Percentiles rank a stretch among this genome's conserved stretches.
phyloP scores from a whole-genome alignment of 176 grass and related monocot genomes.

The Carex myosuroides region DNA sequence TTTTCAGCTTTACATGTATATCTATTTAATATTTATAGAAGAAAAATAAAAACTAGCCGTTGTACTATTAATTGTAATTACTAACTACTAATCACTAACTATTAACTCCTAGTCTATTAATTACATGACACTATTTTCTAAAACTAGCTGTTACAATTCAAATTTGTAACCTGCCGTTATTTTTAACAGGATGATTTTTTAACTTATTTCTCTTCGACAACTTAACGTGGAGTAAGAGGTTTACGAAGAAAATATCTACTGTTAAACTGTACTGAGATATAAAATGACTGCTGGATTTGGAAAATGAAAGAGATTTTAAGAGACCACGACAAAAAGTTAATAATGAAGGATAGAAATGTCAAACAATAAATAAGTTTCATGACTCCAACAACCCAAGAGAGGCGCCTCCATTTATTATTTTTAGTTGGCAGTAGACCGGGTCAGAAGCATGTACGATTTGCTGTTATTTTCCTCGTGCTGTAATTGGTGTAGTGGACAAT shows the following conservation, averaged over 20 bases:
- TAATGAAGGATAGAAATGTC: constrained; percentile 21
- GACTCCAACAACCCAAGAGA: constrained; percentile 37
- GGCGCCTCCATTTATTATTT: constrained; percentile 38
- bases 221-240: no score
- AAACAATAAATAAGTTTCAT: constrained; percentile 46
- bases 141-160: no score
- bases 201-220: no score
- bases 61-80: no score
- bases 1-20: no score
- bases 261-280: neutral
- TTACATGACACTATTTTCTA: no score
- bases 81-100: no score
- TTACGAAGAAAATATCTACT: neutral
- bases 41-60: no score
- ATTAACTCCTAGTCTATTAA: no score
- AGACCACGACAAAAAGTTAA: constrained; percentile 15
- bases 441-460: neutral
- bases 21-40: no score
- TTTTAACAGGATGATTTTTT: no score
- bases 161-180: no score
- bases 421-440: constrained; percentile 24
- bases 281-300: neutral
- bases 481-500: neutral
- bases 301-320: neutral
- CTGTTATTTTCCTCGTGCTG: neutral